Base-by-base conservation (phyloP, 2,329 filamentous ascomycete genomes). In the Thermomyces lanuginosus region DNA sequence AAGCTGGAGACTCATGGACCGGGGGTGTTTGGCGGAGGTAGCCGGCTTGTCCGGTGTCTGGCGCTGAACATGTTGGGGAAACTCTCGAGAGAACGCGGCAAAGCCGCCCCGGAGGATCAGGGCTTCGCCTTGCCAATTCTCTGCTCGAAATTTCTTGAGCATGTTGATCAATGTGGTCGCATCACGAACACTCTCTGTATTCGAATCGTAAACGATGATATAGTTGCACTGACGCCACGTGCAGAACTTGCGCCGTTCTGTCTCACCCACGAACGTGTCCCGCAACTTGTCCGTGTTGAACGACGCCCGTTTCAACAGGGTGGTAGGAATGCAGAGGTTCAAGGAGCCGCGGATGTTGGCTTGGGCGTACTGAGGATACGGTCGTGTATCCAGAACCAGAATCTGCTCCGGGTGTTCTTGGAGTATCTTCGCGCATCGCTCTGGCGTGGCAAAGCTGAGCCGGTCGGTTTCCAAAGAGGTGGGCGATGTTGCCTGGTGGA, bases 291-390 rank as follows among this genome's bases (percentile, higher is more conserved):
- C 66, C 8, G 92, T 68, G 40, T 86, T 86, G 53, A 91, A 95
- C 0, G 83, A 91, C 1, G 81, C 75, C 26, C 89, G 67, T 53
- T 95, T 95, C 10, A 98, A 57, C 8, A 98, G 59, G 0, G 86
- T 95, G 0, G 89, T 95, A 0, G 89, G 89, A 34, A 95, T 92
- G 46, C 89, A 95, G 4, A 98, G 61, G 46, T 91, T 95, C 16
- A 98, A 56, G 1, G 86, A 81, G n/a, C 76, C 75, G 26, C 64
- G 58, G 29, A 95, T 78, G 16, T 79, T 72, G 12, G 78, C 74
- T 23, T 69, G 64, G 1, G 73, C 67, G 45, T 77, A 93, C 38
- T 86, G 81, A 11, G 83, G 82, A 15, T 76, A 80, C 0, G 91
- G 83, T 20, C 89, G 72, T 12, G 95, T 67, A 48, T 98, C 89